Percentiles rank a stretch among this genome's conserved stretches.
These are phyloP conservation scores for Aspergillus ochraceoroseus DNA, from an alignment of 2,329 filamentous ascomycete genomes.

Conservation along the genomic window DNA sequence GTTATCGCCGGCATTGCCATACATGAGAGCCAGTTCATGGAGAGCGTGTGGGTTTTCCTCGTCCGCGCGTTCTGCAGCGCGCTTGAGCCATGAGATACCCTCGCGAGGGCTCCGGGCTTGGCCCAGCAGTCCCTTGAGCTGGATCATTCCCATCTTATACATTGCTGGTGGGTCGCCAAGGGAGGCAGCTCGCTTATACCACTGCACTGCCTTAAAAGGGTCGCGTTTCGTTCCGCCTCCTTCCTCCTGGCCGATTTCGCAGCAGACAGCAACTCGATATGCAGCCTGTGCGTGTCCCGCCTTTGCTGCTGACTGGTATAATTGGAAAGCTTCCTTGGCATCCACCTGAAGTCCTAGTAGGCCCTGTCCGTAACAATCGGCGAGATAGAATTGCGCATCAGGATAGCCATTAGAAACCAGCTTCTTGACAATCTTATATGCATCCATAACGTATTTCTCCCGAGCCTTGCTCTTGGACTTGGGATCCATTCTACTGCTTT, in stretches of 20 bases:
- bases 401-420: slow-evolving; percentile 66
- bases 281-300: slow-evolving; percentile 78
- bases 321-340: slow-evolving; percentile 82
- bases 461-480: slow-evolving; percentile 59
- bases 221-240: slow-evolving; percentile 89
- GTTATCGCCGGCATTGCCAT: slow-evolving; percentile 54
- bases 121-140: slow-evolving; percentile 87
- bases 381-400: slow-evolving; percentile 90
- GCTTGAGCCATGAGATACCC: slow-evolving; percentile 86
- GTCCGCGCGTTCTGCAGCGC: slow-evolving; percentile 83
- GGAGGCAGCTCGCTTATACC: slow-evolving; percentile 90
- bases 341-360: slow-evolving; percentile 73
- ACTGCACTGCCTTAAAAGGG: slow-evolving; percentile 89
- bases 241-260: slow-evolving; percentile 90
- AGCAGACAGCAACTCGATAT: slow-evolving; percentile 93
- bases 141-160: slow-evolving; percentile 98
- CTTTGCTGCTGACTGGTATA: slow-evolving; percentile 94
- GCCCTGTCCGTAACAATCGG: slow-evolving; percentile 82
- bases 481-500: slow-evolving; percentile 66
- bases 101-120: slow-evolving; percentile 77
- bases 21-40: slow-evolving; percentile 71
- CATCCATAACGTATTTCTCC: slow-evolving; percentile 79
- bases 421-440: slow-evolving; percentile 88
- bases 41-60: slow-evolving; percentile 88
- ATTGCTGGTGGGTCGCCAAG: slow-evolving; percentile 89